Evolutionary conservation across 2,329 filamentous ascomycete genomes (phyloP), one percentile per base, ranked within the genome.

Genomic region (Penicillium sp.): DNA sequence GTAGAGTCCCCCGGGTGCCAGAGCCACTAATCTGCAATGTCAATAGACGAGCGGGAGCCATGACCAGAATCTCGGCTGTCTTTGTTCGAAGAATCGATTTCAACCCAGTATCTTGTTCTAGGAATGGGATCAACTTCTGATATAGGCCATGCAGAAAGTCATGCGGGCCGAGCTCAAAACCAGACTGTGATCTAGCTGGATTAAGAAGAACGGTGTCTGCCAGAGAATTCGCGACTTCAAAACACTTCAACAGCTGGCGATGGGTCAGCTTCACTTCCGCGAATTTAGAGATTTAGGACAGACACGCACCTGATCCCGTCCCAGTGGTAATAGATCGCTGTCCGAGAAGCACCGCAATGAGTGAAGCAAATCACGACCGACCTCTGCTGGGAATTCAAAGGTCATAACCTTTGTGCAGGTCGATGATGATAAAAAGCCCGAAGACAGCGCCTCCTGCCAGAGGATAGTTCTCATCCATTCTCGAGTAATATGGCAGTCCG

Each of bases 391-490:
- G 27, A 60, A 61, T 1, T 26, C 39, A 34, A 62, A 62, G 1
- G 47, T 55, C 50, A 61, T 45, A 4, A 58, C 36, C 14, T 43
- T 37, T 4, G 23, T 32, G n/a, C 40, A 35, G 1, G 54, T 45
- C 5, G 45, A 40, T 6, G 59, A 61, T 5, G 59, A 62, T 2
- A 62, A 32, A 11, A 61, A 38, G 2, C 50, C 51, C 26, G 41
- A 30, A 3, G 54, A 54, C 3, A 62, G 35, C 11, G 57, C 59
- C 18, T 59, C 44, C 18, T 61, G 59, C 59, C 59, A 62, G 14
- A 62, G 42, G 6, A 62, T 62, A 1, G 53, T 60, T 17, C 58
- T 49, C 59, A 62, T 62, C 59, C 59, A 62, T 41, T 61, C 48
- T 31, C 49, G 51, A 1, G 59, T 62, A 27, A 61, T 59, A 19